phyloP scores from a whole-genome alignment of 352 stramenopile species.

The Pilasporangium apinafurcum region DNA sequence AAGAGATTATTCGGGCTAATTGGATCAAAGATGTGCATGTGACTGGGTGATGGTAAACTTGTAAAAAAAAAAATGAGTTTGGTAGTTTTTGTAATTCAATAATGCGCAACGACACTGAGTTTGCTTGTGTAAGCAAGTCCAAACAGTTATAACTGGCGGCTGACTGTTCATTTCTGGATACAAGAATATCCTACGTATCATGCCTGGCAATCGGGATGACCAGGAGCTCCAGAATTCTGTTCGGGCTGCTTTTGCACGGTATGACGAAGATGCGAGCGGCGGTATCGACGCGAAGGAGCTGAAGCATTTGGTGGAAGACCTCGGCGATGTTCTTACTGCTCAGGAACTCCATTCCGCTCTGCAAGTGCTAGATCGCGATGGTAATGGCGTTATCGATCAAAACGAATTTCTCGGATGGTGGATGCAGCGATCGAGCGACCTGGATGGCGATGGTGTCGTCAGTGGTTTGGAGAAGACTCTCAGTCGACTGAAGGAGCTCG shows the following conservation, averaged over 20 bases:
- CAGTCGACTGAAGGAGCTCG: slow-evolving; percentile 40
- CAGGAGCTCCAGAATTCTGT: slow-evolving; percentile 48
- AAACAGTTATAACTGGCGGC: not conserved
- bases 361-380: slow-evolving; percentile 38
- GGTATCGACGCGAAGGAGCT: slow-evolving; percentile 48
- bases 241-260: slow-evolving; percentile 47
- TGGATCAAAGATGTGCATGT: slow-evolving; percentile 31
- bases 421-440: slow-evolving; percentile 17
- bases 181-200: not conserved
- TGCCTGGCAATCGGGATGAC: slow-evolving; percentile 1
- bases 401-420: slow-evolving; percentile 62
- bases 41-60: not conserved
- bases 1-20: slow-evolving; percentile 69
- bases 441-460: slow-evolving; percentile 29
- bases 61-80: not conserved
- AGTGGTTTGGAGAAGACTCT: slow-evolving; percentile 44
- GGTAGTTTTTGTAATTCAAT: not conserved
- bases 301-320: slow-evolving; percentile 33
- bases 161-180: not conserved
- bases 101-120: not conserved
- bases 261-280: slow-evolving; percentile 48
- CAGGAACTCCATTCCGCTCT: slow-evolving; percentile 29
- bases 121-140: not conserved
- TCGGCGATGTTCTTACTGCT: slow-evolving; percentile 47
- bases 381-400: slow-evolving; percentile 43